Evolutionary conservation across 768 basidiomycete species (phyloP), one percentile per base, ranked within the genome.

Genomic region (Serpula lacrymans): DNA sequence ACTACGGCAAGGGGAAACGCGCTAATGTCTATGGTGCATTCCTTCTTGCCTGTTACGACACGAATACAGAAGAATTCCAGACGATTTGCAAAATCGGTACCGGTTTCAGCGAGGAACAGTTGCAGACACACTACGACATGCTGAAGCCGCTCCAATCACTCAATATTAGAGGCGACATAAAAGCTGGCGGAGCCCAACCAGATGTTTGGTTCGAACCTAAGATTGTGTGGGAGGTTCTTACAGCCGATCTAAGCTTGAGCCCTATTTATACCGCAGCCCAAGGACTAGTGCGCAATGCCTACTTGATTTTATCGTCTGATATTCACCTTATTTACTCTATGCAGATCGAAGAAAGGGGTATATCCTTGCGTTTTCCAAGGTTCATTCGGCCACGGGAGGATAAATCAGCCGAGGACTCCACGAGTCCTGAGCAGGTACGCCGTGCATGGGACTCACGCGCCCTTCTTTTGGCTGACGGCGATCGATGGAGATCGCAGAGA

Each of bases 31-130:
- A 98, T 57, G 96, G 96, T 37, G 96, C 96, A 10, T 98, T 96
- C 78, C 76, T 98, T 17, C 78, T 99, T 26, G 96, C 96, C 6
- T 97, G 95, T 65, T 98, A 92, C 59, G 96, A 99, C 60, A 71
- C 82, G 42, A 96, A 98, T 51, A 75, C 86, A 14, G 95, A 97
- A 61, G 88, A 89, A 58, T 98, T 78, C 59, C 96, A 99, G 57
- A 93, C 94, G 4, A 92, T 98, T 38, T 98, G 96, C 76, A 99
- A 99, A 63, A 96, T 99, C 50, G 96, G 96, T 7, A 99, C 96
- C 0, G 96, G 96, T 2, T 98, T 99, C 68, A 88, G 86, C 42
- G 96, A 99, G 53, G 96, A 98, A 57, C 74, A 77, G 43, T 63
- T 99, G 24, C 81, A 86, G 54, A 64, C 74, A 12, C 89, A 95